phyloP scores from a whole-genome alignment of 306 rosid genomes.

The Vigna angularis region DNA sequence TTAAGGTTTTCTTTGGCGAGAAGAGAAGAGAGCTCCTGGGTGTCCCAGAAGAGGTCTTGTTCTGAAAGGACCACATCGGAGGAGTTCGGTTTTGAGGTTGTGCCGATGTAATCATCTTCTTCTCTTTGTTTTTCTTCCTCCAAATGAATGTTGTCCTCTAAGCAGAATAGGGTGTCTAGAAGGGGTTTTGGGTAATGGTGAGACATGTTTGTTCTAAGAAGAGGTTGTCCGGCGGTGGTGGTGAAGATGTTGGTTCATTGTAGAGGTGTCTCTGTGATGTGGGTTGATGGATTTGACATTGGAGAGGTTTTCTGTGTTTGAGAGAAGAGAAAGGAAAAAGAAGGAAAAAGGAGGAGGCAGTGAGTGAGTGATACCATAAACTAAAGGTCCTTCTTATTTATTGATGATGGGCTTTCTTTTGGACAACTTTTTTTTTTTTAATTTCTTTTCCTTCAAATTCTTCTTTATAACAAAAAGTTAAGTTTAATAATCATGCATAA shows the following conservation, averaged over 20 bases:
- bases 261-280: not conserved
- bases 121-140: constrained; percentile 53
- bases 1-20: constrained; percentile 59
- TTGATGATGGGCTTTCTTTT: constrained; percentile 22
- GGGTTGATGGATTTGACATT: not conserved
- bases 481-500: too few relatives aligned
- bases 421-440: too few relatives aligned
- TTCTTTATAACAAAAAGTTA: too few relatives aligned
- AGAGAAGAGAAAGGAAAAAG: not conserved
- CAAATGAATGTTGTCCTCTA: constrained; percentile 55
- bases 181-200: constrained; percentile 43
- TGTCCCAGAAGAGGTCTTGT: constrained; percentile 75
- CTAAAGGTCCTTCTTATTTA: constrained; percentile 32
- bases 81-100: not conserved
- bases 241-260: not conserved
- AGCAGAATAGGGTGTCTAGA: constrained; percentile 69
- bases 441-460: too few relatives aligned
- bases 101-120: constrained; percentile 17
- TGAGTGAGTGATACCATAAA: not conserved
- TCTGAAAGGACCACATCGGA: constrained; percentile 50
- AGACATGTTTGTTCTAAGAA: constrained; percentile 46
- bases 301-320: too few relatives aligned
- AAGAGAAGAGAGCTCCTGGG: constrained; percentile 62
- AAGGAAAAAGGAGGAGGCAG: not conserved
- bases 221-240: too few relatives aligned